Evolutionary conservation across 2,329 filamentous ascomycete species (phyloP).

Genomic region (Dothideomycetes sp.): DNA sequence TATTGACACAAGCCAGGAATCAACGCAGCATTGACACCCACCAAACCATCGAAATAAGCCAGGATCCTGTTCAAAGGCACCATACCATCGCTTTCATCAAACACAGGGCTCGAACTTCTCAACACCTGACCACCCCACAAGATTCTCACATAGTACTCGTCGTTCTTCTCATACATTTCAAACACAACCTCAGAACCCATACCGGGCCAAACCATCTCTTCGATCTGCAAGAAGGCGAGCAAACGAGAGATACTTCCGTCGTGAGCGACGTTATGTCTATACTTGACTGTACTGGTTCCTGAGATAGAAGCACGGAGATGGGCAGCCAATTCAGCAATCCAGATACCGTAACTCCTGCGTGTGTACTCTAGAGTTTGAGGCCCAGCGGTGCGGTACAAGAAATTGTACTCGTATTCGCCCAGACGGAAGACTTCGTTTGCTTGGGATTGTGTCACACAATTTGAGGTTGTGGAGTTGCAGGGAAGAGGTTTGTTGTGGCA

Average conservation of each 20-base stretch:
- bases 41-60: conserved; percentile 61
- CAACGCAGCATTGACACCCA: conserved; percentile 43
- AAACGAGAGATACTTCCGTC: conserved; percentile 63
- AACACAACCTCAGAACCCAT: conserved; percentile 75
- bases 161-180: conserved; percentile 51
- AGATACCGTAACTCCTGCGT: conserved; percentile 58
- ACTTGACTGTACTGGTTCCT: conserved; percentile 34
- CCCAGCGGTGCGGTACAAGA: conserved; percentile 59
- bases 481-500: conserved; percentile 67
- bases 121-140: conserved; percentile 62
- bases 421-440: conserved; percentile 65
- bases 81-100: conserved; percentile 61
- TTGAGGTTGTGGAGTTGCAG: conserved; percentile 47
- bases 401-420: conserved; percentile 73
- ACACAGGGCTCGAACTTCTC: conserved; percentile 55
- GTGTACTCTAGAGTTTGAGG: conserved; percentile 53
- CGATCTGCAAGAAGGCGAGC: conserved; percentile 61
- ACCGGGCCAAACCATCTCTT: conserved; percentile 74
- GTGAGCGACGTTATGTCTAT: conserved; percentile 71
- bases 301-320: conserved; percentile 45
- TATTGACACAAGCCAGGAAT: conserved; percentile 33
- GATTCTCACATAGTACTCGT: conserved; percentile 51
- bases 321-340: conserved; percentile 59
- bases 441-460: conserved; percentile 53
- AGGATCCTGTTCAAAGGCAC: conserved; percentile 55